A percentile compares a stretch with the other conserved stretches of the same genome.
Evolutionary conservation across 73 alveolate genomes (phyloP).

Genomic region (Blepharisma japonicum): DNA sequence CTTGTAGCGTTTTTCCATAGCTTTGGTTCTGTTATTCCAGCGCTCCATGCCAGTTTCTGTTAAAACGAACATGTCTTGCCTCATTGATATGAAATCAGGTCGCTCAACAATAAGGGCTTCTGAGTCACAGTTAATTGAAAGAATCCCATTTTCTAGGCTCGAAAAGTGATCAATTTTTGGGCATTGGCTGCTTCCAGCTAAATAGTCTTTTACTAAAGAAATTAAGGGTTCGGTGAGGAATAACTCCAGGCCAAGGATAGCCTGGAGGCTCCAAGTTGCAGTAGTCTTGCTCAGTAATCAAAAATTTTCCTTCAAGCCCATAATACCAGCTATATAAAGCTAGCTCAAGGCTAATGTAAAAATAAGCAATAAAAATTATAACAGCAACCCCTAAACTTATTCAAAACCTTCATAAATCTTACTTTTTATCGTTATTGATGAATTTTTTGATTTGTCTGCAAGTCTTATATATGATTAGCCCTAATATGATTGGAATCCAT

Average conservation of each 20-base stretch:
- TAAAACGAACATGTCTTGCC: slow-evolving; percentile 20
- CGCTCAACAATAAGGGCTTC: not conserved
- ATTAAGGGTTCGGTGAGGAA: slow-evolving; percentile 26
- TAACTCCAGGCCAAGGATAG: not conserved
- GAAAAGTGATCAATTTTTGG: not conserved
- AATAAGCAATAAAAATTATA: not conserved
- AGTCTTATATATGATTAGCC: not conserved
- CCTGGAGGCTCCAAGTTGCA: slow-evolving; percentile 20
- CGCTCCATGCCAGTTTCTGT: slow-evolving; percentile 26
- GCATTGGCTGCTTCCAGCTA: slow-evolving; percentile 6
- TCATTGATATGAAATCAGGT: slow-evolving; percentile 14
- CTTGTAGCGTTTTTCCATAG: not conserved
- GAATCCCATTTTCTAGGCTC: not conserved
- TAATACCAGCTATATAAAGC: not conserved
- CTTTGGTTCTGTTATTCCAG: slow-evolving; percentile 24
- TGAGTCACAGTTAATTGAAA: not conserved
- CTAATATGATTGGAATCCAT: not conserved
- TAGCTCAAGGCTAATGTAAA: not conserved
- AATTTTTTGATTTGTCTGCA: not conserved
- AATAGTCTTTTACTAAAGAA: not conserved
- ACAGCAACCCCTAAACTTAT: not conserved
- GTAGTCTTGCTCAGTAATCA: not conserved
- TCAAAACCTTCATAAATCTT: not conserved
- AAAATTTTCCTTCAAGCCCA: not conserved
- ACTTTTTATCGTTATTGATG: not conserved